phyloP scores from a whole-genome alignment of 2,329 filamentous ascomycete species.

The Fusarium multiceps region DNA sequence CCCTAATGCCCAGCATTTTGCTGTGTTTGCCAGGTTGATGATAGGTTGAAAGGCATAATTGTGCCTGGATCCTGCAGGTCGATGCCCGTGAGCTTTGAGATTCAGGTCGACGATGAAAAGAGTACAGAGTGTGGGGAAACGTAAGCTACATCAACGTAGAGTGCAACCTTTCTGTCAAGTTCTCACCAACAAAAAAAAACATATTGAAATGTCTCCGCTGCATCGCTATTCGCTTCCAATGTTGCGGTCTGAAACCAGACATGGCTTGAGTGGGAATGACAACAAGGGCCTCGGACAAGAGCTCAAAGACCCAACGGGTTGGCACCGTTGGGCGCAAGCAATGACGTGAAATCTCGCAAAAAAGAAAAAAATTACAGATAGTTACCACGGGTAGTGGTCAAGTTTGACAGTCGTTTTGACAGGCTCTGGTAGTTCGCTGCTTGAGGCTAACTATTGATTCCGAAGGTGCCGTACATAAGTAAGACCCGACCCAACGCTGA shows the following conservation, averaged over 20 bases:
- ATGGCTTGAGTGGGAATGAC: slow-evolving; percentile 10
- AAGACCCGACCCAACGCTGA: slow-evolving; percentile 18
- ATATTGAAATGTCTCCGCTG: slow-evolving; percentile 32
- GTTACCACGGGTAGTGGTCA: not conserved
- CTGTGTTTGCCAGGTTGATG: slow-evolving; percentile 14
- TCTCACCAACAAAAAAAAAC: not conserved
- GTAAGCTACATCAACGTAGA: slow-evolving; percentile 33
- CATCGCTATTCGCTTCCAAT: slow-evolving; percentile 29
- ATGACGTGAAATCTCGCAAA: slow-evolving; percentile 30
- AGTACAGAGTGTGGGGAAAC: slow-evolving; percentile 35
- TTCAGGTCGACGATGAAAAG: slow-evolving; percentile 39
- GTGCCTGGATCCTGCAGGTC: slow-evolving; percentile 44
- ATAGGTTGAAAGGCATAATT: slow-evolving; percentile 32
- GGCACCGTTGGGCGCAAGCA: slow-evolving; percentile 20
- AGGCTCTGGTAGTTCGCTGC: slow-evolving; percentile 13
- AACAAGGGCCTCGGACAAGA: slow-evolving; percentile 10
- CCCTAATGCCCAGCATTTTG: slow-evolving; percentile 11
- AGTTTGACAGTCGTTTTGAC: not conserved
- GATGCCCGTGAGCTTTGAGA: slow-evolving; percentile 30
- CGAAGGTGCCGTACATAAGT: slow-evolving; percentile 32
- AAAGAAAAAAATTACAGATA: not conserved
- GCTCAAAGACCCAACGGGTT: slow-evolving; percentile 12
- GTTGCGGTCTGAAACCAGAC: slow-evolving; percentile 14
- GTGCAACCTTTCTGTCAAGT: slow-evolving; percentile 35
- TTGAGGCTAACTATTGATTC: slow-evolving; percentile 13